Evolutionary conservation across 495 filamentous ascomycete genomes (phyloP).

Genomic region (Neurospora tetrasperma): DNA sequence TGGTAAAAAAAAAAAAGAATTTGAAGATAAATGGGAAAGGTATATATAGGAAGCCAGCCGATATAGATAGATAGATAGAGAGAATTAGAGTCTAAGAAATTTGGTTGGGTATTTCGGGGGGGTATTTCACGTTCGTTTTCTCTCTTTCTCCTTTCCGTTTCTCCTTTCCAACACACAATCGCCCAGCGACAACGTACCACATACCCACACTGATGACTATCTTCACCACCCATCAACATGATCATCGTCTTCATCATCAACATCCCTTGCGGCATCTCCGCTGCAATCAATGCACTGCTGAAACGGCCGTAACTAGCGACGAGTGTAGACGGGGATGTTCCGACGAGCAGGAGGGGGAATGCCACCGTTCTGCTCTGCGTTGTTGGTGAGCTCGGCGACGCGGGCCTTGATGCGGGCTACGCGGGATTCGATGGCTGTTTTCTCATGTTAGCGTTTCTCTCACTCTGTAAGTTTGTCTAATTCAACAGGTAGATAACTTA

Average conservation of each 20-base stretch:
- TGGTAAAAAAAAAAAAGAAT: not conserved
- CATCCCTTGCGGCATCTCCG: not conserved
- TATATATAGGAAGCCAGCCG: not conserved
- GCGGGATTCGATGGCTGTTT: constrained; percentile 78
- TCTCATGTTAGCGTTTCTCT: constrained; percentile 17
- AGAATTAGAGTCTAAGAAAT: not conserved
- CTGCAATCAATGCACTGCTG: constrained; percentile 1
- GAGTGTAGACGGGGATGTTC: not conserved
- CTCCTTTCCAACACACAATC: not conserved
- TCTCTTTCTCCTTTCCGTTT: no score
- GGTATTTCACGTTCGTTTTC: not conserved
- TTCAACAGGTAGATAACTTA: constrained; percentile 37
- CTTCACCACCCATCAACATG: not conserved
- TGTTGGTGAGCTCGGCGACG: constrained; percentile 86
- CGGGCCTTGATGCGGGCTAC: constrained; percentile 96
- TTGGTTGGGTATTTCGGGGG: not conserved
- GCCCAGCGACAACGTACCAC: not conserved
- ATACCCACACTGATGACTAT: not conserved
- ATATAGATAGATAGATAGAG: not conserved
- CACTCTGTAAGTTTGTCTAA: constrained; percentile 1
- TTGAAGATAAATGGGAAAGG: not conserved
- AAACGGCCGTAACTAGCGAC: not conserved
- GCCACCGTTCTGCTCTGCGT: constrained; percentile 20
- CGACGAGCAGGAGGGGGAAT: not conserved
- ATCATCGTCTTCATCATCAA: not conserved